These are phyloP conservation scores for Gnomoniopsis smithogilvyi DNA, from an alignment of 2,329 filamentous ascomycete species.

Conservation along the genomic window DNA sequence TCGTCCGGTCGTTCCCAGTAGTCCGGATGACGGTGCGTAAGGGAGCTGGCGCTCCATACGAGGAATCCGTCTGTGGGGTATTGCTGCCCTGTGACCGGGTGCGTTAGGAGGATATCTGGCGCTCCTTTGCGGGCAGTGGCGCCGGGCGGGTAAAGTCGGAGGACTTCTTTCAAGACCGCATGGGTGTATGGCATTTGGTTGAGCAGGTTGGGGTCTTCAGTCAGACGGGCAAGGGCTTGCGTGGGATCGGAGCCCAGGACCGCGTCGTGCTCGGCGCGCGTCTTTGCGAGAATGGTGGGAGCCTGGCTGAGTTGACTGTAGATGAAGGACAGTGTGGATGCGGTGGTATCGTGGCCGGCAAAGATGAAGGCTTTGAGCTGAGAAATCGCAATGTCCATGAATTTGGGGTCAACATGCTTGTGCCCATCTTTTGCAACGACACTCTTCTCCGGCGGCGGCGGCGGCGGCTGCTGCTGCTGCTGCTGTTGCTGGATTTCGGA, in stretches of 20 bases:
- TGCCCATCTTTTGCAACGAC: neutral
- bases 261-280: slow-evolving; percentile 28
- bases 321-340: slow-evolving; percentile 10
- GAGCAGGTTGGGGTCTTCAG: slow-evolving; percentile 40
- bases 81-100: slow-evolving; percentile 30
- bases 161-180: slow-evolving; percentile 52
- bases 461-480: too few relatives aligned
- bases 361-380: slow-evolving; percentile 28
- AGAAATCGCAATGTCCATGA: slow-evolving; percentile 8
- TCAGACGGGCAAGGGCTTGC: slow-evolving; percentile 29
- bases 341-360: slow-evolving; percentile 17
- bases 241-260: slow-evolving; percentile 27
- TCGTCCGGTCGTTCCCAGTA: slow-evolving; percentile 35
- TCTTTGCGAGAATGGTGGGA: slow-evolving; percentile 21
- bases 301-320: slow-evolving; percentile 21
- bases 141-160: slow-evolving; percentile 49
- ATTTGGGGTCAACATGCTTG: slow-evolving; percentile 6
- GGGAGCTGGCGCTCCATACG: slow-evolving; percentile 18
- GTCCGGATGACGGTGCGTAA: slow-evolving; percentile 27
- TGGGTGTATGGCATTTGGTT: slow-evolving; percentile 48
- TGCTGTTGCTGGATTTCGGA: slow-evolving; percentile 13
- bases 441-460: neutral
- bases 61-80: slow-evolving; percentile 34
- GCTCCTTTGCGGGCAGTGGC: slow-evolving; percentile 34
- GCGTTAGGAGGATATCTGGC: slow-evolving; percentile 30